Evolutionary conservation across 805 yeast genomes (phyloP).

Genomic region (Candida hispaniensis): DNA sequence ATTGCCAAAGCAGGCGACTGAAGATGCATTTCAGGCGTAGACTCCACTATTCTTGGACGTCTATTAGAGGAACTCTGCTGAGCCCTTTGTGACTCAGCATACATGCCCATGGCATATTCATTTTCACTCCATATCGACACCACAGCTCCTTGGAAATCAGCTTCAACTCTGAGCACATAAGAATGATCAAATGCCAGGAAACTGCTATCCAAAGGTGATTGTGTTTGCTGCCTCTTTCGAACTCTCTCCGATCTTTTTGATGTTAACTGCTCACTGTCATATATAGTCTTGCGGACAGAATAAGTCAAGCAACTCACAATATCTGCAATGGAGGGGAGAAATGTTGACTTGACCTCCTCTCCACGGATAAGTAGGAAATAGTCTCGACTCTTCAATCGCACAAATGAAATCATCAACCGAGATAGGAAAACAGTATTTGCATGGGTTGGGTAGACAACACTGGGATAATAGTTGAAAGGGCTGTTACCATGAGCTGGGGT

Average conservation of each 20-base stretch:
- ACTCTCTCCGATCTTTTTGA: constrained; percentile 6
- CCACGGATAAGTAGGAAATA: constrained; percentile 19
- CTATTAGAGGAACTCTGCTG: constrained; percentile 7
- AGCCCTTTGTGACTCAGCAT: constrained; percentile 1
- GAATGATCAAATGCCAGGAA: constrained; percentile 9
- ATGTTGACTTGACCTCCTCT: constrained; percentile 23
- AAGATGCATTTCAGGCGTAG: constrained; percentile 36
- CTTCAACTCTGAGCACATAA: constrained; percentile 10
- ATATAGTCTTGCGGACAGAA: constrained; percentile 10
- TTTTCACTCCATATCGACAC: constrained; percentile 22
- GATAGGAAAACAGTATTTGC: constrained; percentile 12
- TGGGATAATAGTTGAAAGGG: constrained; percentile 7
- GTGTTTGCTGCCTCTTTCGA: background rate
- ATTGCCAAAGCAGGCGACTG: constrained; percentile 68
- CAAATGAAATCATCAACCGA: constrained; percentile 10
- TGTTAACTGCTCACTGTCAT: constrained; percentile 9
- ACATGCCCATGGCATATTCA: constrained; percentile 17
- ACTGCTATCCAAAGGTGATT: background rate
- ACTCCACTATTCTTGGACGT: constrained; percentile 4
- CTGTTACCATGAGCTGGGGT: constrained; percentile 41
- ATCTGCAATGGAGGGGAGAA: constrained; percentile 23
- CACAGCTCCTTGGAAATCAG: constrained; percentile 24
- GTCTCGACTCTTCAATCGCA: constrained; percentile 5
- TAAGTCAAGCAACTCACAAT: constrained; percentile 6
- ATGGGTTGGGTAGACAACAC: constrained; percentile 8